phyloP scores from a whole-genome alignment of 176 grass and related monocot species.

The Lolium rigidum region DNA sequence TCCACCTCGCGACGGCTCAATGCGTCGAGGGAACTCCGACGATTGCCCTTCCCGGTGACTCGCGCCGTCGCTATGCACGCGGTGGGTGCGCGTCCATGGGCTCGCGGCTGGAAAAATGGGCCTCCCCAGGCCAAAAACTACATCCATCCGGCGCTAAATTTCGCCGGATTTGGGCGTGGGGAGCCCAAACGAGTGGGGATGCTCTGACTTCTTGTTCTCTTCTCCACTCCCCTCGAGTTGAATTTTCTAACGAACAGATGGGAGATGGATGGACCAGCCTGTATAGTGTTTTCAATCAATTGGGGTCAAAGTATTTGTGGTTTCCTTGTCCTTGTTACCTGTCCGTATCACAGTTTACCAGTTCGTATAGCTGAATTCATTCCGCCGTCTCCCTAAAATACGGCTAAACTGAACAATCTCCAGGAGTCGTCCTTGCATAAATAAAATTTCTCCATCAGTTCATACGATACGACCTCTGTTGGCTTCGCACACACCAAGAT shows the following conservation, averaged over 20 bases:
- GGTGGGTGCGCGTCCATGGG: too few relatives aligned
- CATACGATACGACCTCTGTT: not conserved
- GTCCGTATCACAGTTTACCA: not conserved
- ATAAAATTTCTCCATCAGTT: not conserved
- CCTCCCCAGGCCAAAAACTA: too few relatives aligned
- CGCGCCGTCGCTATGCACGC: too few relatives aligned
- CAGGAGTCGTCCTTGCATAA: not conserved
- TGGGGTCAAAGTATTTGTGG: not conserved
- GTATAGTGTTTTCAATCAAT: not conserved
- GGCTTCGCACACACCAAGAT: not conserved
- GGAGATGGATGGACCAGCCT: not conserved
- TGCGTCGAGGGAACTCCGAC: too few relatives aligned
- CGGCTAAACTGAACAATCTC: too few relatives aligned
- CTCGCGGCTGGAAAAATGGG: too few relatives aligned
- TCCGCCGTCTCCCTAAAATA: too few relatives aligned
- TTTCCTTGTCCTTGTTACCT: not conserved
- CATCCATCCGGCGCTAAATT: too few relatives aligned
- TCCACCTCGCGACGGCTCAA: too few relatives aligned
- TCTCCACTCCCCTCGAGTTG: not conserved
- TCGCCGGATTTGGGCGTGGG: too few relatives aligned
- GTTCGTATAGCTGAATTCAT: not conserved
- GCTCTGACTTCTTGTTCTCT: slow-evolving; percentile 33
- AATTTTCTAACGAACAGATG: not conserved
- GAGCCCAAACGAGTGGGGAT: too few relatives aligned
- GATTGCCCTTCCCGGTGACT: too few relatives aligned